phyloP scores from a whole-genome alignment of 768 basidiomycete genomes.

The Amanita brunnescens region DNA sequence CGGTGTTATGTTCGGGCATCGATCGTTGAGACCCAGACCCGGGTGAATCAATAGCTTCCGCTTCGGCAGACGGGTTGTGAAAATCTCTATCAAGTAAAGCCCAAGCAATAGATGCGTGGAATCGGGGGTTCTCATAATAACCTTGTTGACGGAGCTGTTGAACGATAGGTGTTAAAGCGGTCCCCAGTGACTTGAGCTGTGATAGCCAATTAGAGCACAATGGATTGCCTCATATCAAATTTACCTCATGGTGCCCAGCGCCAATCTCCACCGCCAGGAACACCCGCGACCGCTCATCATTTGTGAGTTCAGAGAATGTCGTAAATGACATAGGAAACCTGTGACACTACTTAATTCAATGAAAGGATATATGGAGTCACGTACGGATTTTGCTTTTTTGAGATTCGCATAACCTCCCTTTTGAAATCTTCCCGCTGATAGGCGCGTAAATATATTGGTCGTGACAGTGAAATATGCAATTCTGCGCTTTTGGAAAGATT shows the following conservation, averaged over 20 bases:
- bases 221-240: background rate
- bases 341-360: background rate
- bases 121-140: constrained; percentile 75
- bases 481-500: constrained; percentile 23
- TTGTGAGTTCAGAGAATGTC: constrained; percentile 57
- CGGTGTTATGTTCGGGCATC: constrained; percentile 9
- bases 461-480: constrained; percentile 80
- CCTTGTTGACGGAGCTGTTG: constrained; percentile 57
- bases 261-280: constrained; percentile 81
- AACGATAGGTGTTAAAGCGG: constrained; percentile 51
- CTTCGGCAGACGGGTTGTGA: constrained; percentile 7
- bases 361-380: constrained; percentile 13
- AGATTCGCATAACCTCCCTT: constrained; percentile 44
- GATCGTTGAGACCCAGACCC: constrained; percentile 9
- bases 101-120: constrained; percentile 90
- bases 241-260: constrained; percentile 73
- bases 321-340: constrained; percentile 75
- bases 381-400: constrained; percentile 39
- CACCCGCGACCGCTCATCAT: constrained; percentile 73
- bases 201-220: constrained; percentile 4
- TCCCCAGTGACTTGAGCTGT: constrained; percentile 54
- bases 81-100: constrained; percentile 43
- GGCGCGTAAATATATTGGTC: constrained; percentile 70
- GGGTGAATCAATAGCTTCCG: constrained; percentile 10
- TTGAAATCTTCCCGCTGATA: constrained; percentile 75